Evolutionary conservation across 805 yeast species (phyloP).

Genomic region (Myxozyma melibiosi): DNA sequence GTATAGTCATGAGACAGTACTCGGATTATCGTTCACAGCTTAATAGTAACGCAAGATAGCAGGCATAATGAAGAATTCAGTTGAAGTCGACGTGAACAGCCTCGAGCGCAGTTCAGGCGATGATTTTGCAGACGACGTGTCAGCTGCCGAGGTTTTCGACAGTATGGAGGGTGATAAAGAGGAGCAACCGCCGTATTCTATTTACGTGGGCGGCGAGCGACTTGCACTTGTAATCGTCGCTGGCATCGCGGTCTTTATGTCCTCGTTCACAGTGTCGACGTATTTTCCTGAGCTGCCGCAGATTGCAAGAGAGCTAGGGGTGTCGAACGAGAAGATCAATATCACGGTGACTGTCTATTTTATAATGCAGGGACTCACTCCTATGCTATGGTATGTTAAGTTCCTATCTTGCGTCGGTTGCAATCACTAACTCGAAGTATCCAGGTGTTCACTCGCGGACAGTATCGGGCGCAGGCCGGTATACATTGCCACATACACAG

Average conservation of each 20-base stretch:
- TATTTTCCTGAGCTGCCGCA: slow-evolving; percentile 77
- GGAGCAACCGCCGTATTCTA: slow-evolving; percentile 2
- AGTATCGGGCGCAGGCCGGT: slow-evolving; percentile 72
- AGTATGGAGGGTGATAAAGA: not conserved
- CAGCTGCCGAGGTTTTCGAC: not conserved
- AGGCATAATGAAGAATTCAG: too few relatives aligned
- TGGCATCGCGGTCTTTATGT: slow-evolving; percentile 61
- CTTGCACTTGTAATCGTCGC: slow-evolving; percentile 21
- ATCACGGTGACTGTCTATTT: slow-evolving; percentile 77
- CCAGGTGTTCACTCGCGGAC: slow-evolving; percentile 63
- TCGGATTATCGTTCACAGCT: too few relatives aligned
- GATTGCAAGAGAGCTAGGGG: slow-evolving; percentile 56
- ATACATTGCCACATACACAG: slow-evolving; percentile 54
- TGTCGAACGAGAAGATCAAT: slow-evolving; percentile 61
- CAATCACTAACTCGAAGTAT: not conserved
- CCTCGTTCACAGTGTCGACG: slow-evolving; percentile 72
- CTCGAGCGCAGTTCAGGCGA: not conserved
- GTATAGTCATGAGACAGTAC: too few relatives aligned
- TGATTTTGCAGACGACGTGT: too few relatives aligned
- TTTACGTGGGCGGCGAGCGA: not conserved
- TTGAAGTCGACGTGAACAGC: not conserved
- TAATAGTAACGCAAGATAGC: too few relatives aligned
- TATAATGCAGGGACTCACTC: slow-evolving; percentile 73
- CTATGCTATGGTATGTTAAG: slow-evolving; percentile 53
- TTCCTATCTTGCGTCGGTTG: too few relatives aligned